phyloP scores from a whole-genome alignment of 164 flowering plant genomes.

The Vitis rupestris region DNA sequence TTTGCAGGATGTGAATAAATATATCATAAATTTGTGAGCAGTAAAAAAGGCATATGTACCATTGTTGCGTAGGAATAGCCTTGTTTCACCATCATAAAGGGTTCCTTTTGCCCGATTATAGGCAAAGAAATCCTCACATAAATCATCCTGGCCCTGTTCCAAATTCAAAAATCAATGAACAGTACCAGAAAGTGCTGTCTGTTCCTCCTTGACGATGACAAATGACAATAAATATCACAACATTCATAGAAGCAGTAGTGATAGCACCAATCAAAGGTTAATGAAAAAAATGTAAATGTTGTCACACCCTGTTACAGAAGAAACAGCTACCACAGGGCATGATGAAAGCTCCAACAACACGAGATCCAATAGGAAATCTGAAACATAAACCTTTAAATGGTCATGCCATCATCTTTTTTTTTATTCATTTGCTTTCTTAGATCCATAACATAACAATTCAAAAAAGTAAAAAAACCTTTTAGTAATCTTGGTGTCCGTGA shows the following conservation, averaged over 20 bases:
- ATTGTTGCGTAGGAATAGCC: constrained; percentile 75
- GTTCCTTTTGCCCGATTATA: constrained; percentile 95
- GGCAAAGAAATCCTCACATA: constrained; percentile 90
- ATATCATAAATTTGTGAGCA: not conserved
- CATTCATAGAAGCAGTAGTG: not conserved
- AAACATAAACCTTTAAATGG: constrained; percentile 4
- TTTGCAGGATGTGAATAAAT: not conserved
- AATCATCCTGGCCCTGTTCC: constrained; percentile 91
- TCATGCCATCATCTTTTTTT: no score
- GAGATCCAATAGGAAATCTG: constrained; percentile 92
- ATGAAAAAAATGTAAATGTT: not conserved
- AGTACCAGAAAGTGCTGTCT: not conserved
- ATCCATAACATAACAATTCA: not conserved
- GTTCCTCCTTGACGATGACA: not conserved
- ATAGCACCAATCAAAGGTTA: not conserved
- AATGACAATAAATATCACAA: not conserved
- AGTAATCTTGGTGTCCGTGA: constrained; percentile 58
- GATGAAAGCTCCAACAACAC: constrained; percentile 91
- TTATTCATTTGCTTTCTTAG: not conserved
- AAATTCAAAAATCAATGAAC: constrained; percentile 6
- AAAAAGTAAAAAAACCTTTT: constrained; percentile 44
- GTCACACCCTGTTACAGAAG: constrained; percentile 76
- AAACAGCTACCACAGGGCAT: constrained; percentile 98
- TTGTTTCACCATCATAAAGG: constrained; percentile 97
- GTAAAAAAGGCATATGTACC: constrained; percentile 36